Evolutionary conservation across 2,329 filamentous ascomycete species (phyloP).

Genomic region (Rhynchosporium graminicola): DNA sequence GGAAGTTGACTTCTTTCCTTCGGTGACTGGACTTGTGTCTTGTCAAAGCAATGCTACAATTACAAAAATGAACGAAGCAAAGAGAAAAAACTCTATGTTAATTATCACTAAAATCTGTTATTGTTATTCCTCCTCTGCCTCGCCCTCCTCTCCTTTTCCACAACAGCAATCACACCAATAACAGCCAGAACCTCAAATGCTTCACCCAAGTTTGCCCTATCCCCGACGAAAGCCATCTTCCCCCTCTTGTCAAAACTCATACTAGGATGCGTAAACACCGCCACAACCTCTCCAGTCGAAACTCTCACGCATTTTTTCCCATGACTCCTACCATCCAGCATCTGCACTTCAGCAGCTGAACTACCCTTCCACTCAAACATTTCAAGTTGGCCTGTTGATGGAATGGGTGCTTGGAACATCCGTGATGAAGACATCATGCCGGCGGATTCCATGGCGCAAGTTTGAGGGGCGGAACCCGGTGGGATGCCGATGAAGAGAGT

Average conservation of each 20-base stretch:
- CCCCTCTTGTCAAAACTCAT: constrained; percentile 28
- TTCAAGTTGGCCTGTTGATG: constrained; percentile 7
- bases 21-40: too few relatives aligned
- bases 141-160: constrained; percentile 25
- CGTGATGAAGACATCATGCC: constrained; percentile 9
- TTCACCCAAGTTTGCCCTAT: constrained; percentile 26
- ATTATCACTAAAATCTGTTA: too few relatives aligned
- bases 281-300: constrained; percentile 25
- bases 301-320: constrained; percentile 30
- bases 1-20: too few relatives aligned
- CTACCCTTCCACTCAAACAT: constrained; percentile 30
- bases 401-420: constrained; percentile 8
- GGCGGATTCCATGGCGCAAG: constrained; percentile 14
- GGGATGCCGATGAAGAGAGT: constrained; percentile 18
- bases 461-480: neutral
- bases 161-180: constrained; percentile 23
- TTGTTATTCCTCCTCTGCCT: constrained; percentile 12
- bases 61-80: too few relatives aligned
- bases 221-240: constrained; percentile 29
- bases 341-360: constrained; percentile 22
- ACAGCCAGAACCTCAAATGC: constrained; percentile 27
- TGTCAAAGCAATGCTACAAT: too few relatives aligned
- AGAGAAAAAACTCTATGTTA: too few relatives aligned
- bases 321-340: constrained; percentile 22
- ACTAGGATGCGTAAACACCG: constrained; percentile 27